Evolutionary conservation across 495 filamentous ascomycete genomes (phyloP).

Genomic region (Xylaria acuta): DNA sequence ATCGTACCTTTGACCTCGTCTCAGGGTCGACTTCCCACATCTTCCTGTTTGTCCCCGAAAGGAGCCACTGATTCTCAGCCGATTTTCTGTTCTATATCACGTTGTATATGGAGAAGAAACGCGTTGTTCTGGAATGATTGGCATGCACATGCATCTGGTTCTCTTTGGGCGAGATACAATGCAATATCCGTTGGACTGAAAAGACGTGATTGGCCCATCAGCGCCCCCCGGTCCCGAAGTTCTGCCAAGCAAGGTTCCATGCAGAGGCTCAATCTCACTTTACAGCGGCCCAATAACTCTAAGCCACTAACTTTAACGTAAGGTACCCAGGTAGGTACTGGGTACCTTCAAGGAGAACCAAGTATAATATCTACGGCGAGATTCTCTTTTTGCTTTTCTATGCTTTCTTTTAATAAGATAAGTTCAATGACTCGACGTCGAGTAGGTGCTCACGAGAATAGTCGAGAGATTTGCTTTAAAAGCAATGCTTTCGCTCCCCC

Average conservation of each 20-base stretch:
- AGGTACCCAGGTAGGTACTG: too few relatives aligned
- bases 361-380: too few relatives aligned
- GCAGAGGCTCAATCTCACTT: not conserved
- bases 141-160: not conserved
- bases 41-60: not conserved
- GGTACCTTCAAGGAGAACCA: too few relatives aligned
- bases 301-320: too few relatives aligned
- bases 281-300: not conserved
- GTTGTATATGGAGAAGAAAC: constrained; percentile 1
- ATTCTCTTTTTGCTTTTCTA: too few relatives aligned
- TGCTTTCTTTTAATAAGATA: not conserved
- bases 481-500: not conserved
- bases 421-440: not conserved
- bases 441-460: not conserved
- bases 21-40: constrained; percentile 99
- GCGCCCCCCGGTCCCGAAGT: constrained; percentile 17
- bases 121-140: not conserved
- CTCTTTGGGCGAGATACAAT: not conserved
- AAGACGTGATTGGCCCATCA: constrained; percentile 14
- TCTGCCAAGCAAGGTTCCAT: constrained; percentile 22
- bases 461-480: not conserved
- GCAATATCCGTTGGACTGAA: constrained; percentile 4
- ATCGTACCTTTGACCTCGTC: constrained; percentile 82
- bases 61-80: not conserved
- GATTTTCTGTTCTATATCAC: not conserved